Percentiles rank a stretch among this genome's conserved stretches.
phyloP scores from a whole-genome alignment of 305 asterid species.

The Petunia hybrid region DNA sequence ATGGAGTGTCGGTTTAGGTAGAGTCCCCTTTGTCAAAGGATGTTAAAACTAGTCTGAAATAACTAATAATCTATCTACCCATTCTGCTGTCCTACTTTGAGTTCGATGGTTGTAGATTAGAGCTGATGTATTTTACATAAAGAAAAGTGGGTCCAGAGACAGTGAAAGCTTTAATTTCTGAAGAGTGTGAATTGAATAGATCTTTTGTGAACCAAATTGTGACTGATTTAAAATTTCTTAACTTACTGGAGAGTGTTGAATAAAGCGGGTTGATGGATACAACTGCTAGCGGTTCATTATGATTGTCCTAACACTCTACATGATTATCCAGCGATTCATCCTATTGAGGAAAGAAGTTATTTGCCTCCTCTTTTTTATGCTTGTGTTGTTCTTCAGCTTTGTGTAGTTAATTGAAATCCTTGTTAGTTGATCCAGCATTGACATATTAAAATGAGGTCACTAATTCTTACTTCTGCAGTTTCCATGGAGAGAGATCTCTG shows the following conservation, averaged over 20 bases:
- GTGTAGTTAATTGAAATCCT: background rate
- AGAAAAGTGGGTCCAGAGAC: no score
- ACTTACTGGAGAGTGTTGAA: background rate
- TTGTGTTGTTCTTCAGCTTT: background rate
- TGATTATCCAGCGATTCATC: background rate
- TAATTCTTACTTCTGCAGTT: conserved; percentile 53
- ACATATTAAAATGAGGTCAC: background rate
- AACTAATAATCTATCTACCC: background rate
- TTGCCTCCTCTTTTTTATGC: conserved; percentile 1
- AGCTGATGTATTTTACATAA: no score
- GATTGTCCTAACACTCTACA: background rate
- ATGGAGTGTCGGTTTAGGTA: conserved; percentile 6
- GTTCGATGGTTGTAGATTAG: no score
- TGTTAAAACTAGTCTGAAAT: background rate
- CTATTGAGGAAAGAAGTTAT: background rate
- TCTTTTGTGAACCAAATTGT: background rate
- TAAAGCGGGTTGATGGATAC: background rate
- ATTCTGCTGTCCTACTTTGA: no score
- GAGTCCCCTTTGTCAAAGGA: conserved; percentile 5
- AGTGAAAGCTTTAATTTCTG: no score
- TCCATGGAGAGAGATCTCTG: conserved; percentile 77
- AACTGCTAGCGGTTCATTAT: background rate
- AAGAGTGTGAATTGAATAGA: no score
- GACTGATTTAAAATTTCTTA: background rate
- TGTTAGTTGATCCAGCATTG: background rate